Evolutionary conservation across 805 yeast genomes (phyloP).

Genomic region (Vanderwaltozyma yarrowii): DNA sequence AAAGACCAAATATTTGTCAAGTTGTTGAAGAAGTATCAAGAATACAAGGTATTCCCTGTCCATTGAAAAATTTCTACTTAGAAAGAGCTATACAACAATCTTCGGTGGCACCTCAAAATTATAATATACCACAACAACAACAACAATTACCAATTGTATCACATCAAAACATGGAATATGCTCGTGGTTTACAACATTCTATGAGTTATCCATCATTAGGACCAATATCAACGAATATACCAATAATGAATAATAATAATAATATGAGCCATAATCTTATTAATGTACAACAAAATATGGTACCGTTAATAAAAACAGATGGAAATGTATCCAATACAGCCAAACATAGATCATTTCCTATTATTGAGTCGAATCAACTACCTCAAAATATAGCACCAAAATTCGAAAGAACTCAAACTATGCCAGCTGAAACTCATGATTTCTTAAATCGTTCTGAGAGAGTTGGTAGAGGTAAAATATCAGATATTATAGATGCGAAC

Average conservation of each 20-base stretch:
- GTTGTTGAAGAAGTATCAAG: conserved; percentile 58
- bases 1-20: conserved; percentile 68
- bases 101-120: background rate
- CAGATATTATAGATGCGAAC: conserved; percentile 5
- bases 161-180: no score
- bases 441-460: background rate
- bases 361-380: no score
- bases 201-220: conserved; percentile 1
- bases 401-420: background rate
- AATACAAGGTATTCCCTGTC: conserved; percentile 44
- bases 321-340: no score
- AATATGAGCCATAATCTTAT: no score
- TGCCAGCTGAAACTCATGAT: background rate
- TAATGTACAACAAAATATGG: no score
- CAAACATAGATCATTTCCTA: no score
- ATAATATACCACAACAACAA: background rate
- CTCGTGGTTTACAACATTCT: conserved; percentile 3
- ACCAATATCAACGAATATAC: background rate
- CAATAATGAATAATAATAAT: background rate
- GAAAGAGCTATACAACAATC: conserved; percentile 13
- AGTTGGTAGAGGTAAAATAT: conserved; percentile 7
- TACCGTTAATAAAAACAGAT: no score
- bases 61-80: conserved; percentile 33
- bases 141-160: background rate
- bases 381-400: background rate